Evolutionary conservation across 805 yeast species (phyloP).

Genomic region (Starmerella riodocensis): DNA sequence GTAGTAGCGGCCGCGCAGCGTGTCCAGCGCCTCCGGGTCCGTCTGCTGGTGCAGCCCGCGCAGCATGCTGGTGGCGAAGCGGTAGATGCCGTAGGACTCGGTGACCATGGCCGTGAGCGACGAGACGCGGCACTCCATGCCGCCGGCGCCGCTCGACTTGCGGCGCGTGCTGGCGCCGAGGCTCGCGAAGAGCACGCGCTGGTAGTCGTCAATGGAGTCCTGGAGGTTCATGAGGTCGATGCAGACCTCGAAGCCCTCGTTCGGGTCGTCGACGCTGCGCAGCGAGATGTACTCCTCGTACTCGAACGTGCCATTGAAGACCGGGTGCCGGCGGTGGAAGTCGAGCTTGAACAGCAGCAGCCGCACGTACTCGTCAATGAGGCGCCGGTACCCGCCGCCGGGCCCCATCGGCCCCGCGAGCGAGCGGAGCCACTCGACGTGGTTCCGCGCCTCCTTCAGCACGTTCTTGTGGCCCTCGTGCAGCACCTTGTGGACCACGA

Average conservation of each 20-base stretch:
- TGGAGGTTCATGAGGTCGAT: constrained; percentile 75
- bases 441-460: constrained; percentile 64
- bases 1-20: constrained; percentile 56
- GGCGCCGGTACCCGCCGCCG: constrained; percentile 41
- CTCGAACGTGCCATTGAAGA: constrained; percentile 90
- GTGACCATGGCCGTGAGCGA: constrained; percentile 82
- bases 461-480: constrained; percentile 95
- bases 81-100: constrained; percentile 85
- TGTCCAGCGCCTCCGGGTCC: constrained; percentile 62
- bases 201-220: constrained; percentile 68
- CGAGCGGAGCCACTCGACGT: constrained; percentile 64
- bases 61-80: constrained; percentile 78
- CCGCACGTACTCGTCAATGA: constrained; percentile 64
- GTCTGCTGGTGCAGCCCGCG: constrained; percentile 70
- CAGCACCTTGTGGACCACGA: constrained; percentile 77
- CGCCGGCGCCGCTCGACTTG: constrained; percentile 14
- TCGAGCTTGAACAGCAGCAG: constrained; percentile 59
- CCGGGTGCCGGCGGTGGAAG: constrained; percentile 74
- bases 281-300: constrained; percentile 88
- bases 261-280: constrained; percentile 79
- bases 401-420: constrained; percentile 36
- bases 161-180: constrained; percentile 36
- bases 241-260: constrained; percentile 86
- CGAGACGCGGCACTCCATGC: constrained; percentile 63
- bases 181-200: constrained; percentile 60